Evolutionary conservation across 306 rosid genomes (phyloP), one percentile per base, ranked within the genome.

Genomic region (Coriaria nepalensis): DNA sequence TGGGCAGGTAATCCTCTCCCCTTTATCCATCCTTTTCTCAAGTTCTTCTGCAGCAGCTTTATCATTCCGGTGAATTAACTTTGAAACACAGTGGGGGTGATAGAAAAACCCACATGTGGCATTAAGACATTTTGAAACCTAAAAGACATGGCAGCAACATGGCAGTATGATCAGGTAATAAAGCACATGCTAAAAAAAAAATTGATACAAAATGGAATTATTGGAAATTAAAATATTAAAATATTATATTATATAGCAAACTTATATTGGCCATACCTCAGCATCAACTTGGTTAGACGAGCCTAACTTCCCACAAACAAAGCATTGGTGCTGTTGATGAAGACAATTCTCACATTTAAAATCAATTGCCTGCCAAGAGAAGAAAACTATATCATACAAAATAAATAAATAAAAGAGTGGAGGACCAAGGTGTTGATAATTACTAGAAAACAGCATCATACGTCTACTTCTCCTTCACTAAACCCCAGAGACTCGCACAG

Each of bases 41-140:
- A 76, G 81, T 33, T 79, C 95, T 49, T 59, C 63, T 10, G 70
- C 71, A 53, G 79, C 64, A 63, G 50, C 52, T 70, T 73, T 71
- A 63, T 53, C 56, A 59, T 69, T 66, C 48, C 9, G 52, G 44
- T 69, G 66, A 47, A 80, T 67, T 59, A 78, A 54, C 67, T 70
- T 78, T 13, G 83, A 71, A 64, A 82, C 70, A 66, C 98, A 90
- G 6, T 8, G 74, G 20, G 95, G 83, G 72, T 90, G 98, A 63
- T 84, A 90, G 65, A 90, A 90, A 63, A 57, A 71, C 50, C 98
- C 95, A 62, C 98, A 90, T 43, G 92, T 85, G 63, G 98, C 98
- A 65, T 66, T 66, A 52, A 70, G 92, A 56, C 98, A 90, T 20
- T 56, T 70, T 52, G 85, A 85, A 60, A 90, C 95, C 98, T 90